Percentiles rank a stretch among this genome's conserved stretches.
Conservation (phyloP, 2,329 filamentous ascomycete genomes). For the Fusarium sp. region DNA sequence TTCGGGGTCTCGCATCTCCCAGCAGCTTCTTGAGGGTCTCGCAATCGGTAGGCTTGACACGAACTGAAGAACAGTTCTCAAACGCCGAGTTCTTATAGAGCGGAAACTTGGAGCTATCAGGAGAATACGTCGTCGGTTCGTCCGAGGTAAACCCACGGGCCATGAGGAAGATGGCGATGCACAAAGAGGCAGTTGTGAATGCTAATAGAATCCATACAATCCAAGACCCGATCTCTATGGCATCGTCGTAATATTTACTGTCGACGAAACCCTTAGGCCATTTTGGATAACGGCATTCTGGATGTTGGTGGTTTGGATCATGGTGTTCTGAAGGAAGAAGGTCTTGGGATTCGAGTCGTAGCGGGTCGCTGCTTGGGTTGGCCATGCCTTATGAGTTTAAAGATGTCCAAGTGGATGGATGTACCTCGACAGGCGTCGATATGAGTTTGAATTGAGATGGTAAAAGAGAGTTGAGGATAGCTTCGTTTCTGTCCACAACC, state of each 20-base stretch:
- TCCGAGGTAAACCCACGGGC: neutral
- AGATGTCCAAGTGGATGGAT: neutral
- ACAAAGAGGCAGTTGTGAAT: neutral
- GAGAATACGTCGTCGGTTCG: neutral
- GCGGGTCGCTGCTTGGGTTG: neutral
- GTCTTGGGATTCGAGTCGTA: neutral
- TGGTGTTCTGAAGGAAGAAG: neutral
- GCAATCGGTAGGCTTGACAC: neutral
- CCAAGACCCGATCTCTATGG: neutral
- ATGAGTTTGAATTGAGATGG: neutral
- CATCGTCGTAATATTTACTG: no score
- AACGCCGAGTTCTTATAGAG: neutral
- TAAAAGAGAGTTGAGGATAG: neutral
- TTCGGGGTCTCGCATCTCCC: neutral
- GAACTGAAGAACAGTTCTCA: neutral
- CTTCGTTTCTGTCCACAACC: neutral
- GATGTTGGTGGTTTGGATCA: neutral
- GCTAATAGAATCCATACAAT: neutral
- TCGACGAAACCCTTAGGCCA: neutral
- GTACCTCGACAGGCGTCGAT: neutral
- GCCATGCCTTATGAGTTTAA: neutral
- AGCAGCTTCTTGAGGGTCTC: neutral
- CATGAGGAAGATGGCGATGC: neutral
- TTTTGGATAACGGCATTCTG: neutral
- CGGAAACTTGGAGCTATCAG: neutral